Base-by-base conservation (phyloP, 306 rosid species). In the Alnus glutinosa region DNA sequence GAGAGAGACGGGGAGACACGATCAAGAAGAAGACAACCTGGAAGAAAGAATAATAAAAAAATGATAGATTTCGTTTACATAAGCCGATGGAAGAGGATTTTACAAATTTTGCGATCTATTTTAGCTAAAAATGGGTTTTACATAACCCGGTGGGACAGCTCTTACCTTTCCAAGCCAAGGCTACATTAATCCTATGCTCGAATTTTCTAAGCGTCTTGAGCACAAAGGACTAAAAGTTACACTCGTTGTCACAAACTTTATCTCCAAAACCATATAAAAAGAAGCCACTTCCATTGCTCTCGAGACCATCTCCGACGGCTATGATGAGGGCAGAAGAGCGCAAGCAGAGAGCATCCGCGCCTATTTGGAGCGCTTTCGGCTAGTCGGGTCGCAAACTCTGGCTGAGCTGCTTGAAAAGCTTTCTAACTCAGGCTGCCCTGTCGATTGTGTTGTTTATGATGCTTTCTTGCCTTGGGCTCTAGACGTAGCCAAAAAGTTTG, bases 251-350 rank as follows among this genome's bases (percentile, higher is more conserved):
- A 88, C 97, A 64, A 9, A 68, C 61, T 92, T 81, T 85, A 84
- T 87, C 77, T 76, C 81, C 78, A 90, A 85, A 34, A 79, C 86
- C 72, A 77, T 85, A 7, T 9, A 55, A 2, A 55, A 55, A 55
- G 62, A 55, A 55, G 62, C 79, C 77, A 85, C 36, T 85, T 82
- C 28, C 52, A 83, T 55, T 68, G 11, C 15, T 47, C 74, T 59
- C 47, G 97, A 88, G 23, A 80, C 85, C 78, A 88, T 92, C 10
- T 92, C 97, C 4, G 94, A 92, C n/a, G 91, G 97, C 9, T 92
- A 37, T 63, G 94, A 92, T 34, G 58, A 84, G 0, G 94, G 80
- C 49, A 93, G 94, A 16, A 90, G 86, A 51, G 11, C 72, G 30
- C 80, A 63, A 37, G 85, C 83, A 10, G 76, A 50, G 1, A 73